phyloP scores from a whole-genome alignment of 208 protist species.

The Trypanosoma platydactyli region DNA sequence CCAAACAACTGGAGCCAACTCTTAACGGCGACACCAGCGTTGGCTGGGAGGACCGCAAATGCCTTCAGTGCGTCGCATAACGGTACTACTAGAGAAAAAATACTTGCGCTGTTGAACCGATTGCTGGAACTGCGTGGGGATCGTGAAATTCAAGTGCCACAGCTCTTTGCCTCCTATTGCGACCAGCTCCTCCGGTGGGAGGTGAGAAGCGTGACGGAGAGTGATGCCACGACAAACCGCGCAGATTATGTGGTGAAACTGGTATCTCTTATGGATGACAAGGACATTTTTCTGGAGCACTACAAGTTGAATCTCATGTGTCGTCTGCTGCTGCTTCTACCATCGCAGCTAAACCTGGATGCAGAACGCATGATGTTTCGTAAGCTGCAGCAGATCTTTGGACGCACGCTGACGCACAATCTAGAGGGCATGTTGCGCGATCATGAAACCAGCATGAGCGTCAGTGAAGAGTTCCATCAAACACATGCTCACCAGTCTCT shows the following conservation, averaged over 20 bases:
- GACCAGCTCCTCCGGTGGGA: slow-evolving; percentile 37
- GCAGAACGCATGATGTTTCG: slow-evolving; percentile 51
- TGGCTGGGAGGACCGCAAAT: neutral
- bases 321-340: slow-evolving; percentile 36
- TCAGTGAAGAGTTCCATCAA: slow-evolving; percentile 31
- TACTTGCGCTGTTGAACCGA: slow-evolving; percentile 33
- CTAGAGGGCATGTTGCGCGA: slow-evolving; percentile 77
- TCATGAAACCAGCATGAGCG: slow-evolving; percentile 34
- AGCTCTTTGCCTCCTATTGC: slow-evolving; percentile 53
- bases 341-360: slow-evolving; percentile 36
- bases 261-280: slow-evolving; percentile 52
- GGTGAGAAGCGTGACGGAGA: slow-evolving; percentile 17
- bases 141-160: slow-evolving; percentile 18
- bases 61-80: slow-evolving; percentile 54
- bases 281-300: slow-evolving; percentile 65
- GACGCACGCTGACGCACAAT: slow-evolving; percentile 34
- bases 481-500: slow-evolving; percentile 27
- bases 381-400: slow-evolving; percentile 46
- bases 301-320: slow-evolving; percentile 48
- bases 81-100: slow-evolving; percentile 39
- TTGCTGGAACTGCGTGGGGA: slow-evolving; percentile 8
- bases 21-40: slow-evolving; percentile 6
- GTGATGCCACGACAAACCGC: slow-evolving; percentile 8
- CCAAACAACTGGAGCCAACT: slow-evolving; percentile 45
- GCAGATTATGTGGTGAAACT: slow-evolving; percentile 33